phyloP scores from a whole-genome alignment of 2,329 filamentous ascomycete species.

The Aspergillus puulaauensis region DNA sequence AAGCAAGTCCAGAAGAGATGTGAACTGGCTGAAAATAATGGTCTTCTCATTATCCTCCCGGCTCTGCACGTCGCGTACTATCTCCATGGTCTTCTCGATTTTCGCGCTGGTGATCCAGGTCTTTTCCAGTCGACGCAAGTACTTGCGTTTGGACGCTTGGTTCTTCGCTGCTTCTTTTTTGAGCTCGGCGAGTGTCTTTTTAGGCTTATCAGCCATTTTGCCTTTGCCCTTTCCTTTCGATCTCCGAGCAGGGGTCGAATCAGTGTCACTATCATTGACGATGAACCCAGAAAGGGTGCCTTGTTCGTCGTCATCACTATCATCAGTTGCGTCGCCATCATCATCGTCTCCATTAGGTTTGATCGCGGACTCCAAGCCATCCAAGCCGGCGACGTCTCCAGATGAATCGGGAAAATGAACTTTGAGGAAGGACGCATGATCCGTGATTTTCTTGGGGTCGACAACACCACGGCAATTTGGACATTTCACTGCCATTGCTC shows the following conservation, averaged over 20 bases:
- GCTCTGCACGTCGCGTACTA: conserved; percentile 55
- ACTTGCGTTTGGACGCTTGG: conserved; percentile 64
- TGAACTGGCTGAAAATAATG: conserved; percentile 81
- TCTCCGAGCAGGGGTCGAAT: conserved; percentile 49
- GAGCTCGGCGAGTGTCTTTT: conserved; percentile 36
- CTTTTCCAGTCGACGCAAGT: conserved; percentile 66
- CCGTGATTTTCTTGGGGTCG: conserved; percentile 68
- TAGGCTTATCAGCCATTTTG: conserved; percentile 49
- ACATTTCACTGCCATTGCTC: conserved; percentile 59
- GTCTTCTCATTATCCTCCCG: conserved; percentile 66
- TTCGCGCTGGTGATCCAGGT: conserved; percentile 74
- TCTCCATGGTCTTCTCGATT: conserved; percentile 66
- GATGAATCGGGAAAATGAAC: conserved; percentile 63
- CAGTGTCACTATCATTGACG: conserved; percentile 33
- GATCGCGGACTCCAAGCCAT: background rate
- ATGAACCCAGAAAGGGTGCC: conserved; percentile 20
- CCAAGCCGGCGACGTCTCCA: conserved; percentile 25
- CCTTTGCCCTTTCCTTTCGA: conserved; percentile 44
- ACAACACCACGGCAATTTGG: conserved; percentile 72
- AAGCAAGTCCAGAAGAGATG: conserved; percentile 72
- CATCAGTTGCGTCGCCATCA: conserved; percentile 36
- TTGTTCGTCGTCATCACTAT: conserved; percentile 24
- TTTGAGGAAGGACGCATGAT: conserved; percentile 70
- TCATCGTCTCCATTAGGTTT: conserved; percentile 27
- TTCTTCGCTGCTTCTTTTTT: conserved; percentile 59